Evolutionary conservation across 768 basidiomycete genomes (phyloP).

Genomic region (Neoboletus subvelutipes): DNA sequence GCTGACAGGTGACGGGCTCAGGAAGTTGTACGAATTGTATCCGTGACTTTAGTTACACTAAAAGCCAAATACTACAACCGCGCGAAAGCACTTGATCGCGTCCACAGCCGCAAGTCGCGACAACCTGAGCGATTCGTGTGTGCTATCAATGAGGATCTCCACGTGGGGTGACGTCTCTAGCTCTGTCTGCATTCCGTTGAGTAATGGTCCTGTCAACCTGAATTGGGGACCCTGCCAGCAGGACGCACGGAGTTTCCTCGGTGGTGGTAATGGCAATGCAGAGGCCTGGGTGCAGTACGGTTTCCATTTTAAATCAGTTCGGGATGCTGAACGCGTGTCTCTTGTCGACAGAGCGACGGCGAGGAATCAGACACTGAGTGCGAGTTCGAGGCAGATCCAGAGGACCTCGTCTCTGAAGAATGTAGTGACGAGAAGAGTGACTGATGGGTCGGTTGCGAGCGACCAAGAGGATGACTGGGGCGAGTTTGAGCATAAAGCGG

Average conservation of each 20-base stretch:
- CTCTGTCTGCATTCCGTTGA: slow-evolving; percentile 94
- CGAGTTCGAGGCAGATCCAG: slow-evolving; percentile 57
- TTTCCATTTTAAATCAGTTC: slow-evolving; percentile 1
- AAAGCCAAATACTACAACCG: too few relatives aligned
- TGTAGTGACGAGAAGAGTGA: slow-evolving; percentile 55
- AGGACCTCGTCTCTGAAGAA: slow-evolving; percentile 41
- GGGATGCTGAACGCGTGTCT: slow-evolving; percentile 36
- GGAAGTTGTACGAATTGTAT: too few relatives aligned
- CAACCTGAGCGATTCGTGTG: too few relatives aligned
- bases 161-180: slow-evolving; percentile 39
- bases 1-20: too few relatives aligned
- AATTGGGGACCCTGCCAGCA: slow-evolving; percentile 96
- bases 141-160: too few relatives aligned
- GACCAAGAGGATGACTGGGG: slow-evolving; percentile 96
- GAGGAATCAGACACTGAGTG: slow-evolving; percentile 67
- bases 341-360: slow-evolving; percentile 49
- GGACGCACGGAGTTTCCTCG: slow-evolving; percentile 96
- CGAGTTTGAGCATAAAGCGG: slow-evolving; percentile 88
- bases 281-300: too few relatives aligned
- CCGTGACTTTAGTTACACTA: too few relatives aligned
- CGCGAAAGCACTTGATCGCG: too few relatives aligned
- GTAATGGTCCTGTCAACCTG: slow-evolving; percentile 94
- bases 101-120: too few relatives aligned
- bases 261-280: slow-evolving; percentile 61
- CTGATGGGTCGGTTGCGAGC: slow-evolving; percentile 52